Conservation (phyloP, 2,329 filamentous ascomycete genomes). For the Bretziella fagacearum region DNA sequence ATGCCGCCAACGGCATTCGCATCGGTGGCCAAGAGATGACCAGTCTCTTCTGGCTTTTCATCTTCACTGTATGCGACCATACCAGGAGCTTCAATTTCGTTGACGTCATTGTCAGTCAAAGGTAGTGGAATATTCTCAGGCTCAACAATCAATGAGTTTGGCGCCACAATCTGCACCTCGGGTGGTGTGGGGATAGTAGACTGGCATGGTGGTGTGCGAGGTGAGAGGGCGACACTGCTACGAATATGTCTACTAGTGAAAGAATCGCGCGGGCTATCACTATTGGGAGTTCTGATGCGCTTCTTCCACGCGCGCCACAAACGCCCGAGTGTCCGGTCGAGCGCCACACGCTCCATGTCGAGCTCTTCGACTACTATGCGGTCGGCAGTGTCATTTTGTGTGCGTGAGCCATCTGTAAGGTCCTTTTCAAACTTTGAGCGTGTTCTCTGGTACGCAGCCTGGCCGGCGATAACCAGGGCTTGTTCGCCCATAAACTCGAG, state of each 20-base stretch:
- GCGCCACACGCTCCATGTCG: slow-evolving; percentile 82
- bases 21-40: too few relatives aligned
- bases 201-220: neutral
- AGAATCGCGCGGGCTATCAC: slow-evolving; percentile 30
- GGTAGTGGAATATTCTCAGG: slow-evolving; percentile 46
- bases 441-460: slow-evolving; percentile 60
- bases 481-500: slow-evolving; percentile 90
- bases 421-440: slow-evolving; percentile 41
- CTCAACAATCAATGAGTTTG: slow-evolving; percentile 25
- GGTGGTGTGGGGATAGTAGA: slow-evolving; percentile 16
- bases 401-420: slow-evolving; percentile 33
- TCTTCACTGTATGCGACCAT: slow-evolving; percentile 46
- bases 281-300: slow-evolving; percentile 44
- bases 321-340: slow-evolving; percentile 74
- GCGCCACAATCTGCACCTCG: slow-evolving; percentile 19
- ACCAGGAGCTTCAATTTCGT: slow-evolving; percentile 67
- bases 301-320: slow-evolving; percentile 96
- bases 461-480: slow-evolving; percentile 68
- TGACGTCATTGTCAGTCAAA: slow-evolving; percentile 47
- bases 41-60: slow-evolving; percentile 30
- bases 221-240: slow-evolving; percentile 16
- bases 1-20: slow-evolving; percentile 14
- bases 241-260: slow-evolving; percentile 20
- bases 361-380: slow-evolving; percentile 70
- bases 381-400: slow-evolving; percentile 36